Evolutionary conservation across 176 grass and related monocot genomes (phyloP), one percentile per base, ranked within the genome.

Genomic region (Oropetium thomaeum): DNA sequence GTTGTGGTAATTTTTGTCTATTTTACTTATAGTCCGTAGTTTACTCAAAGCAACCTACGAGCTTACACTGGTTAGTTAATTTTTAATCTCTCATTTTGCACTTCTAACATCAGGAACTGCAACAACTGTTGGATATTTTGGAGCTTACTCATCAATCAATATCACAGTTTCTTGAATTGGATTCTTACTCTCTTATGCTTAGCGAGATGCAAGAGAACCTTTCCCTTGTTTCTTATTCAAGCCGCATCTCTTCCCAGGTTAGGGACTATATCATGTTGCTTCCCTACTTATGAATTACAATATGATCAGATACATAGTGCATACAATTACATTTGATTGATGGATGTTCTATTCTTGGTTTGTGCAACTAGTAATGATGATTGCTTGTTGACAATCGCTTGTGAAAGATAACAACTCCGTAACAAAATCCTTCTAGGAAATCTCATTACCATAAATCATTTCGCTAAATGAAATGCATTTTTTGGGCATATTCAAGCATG

Each of bases 121-220:
- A 93, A 85, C 83, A 91, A 70, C 86, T 93, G 20, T 73, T 97
- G 91, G 90, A 97, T 88, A 77, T 97, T 78, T 92, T 97, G 91
- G 91, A 97, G 88, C 79, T 93, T 70, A 89, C 95, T 16, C 95
- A 97, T 77, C 83, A 85, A 74, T 93, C 90, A 33, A 79, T 97
- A 79, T 97, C 86, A 72, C 87, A 76, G 87, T 87, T 81, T 91
- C 90, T 97, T 77, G 90, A 97, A 86, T 74, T 97, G 75, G 88
- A 97, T 89, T 85, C 95, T 65, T 97, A 92, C 75, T 83, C 81
- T 75, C 86, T 97, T 73, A 91, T 97, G 88, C 67, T 97, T 76
- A 86, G 90, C 33, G 95, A 97, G 84, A 93, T 97, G 88, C 86
- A 93, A 91, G 95, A 97, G 81, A 91, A 93, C 67, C 95, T 97